Conservation (phyloP, 148 eudicot species). For the Dianthus caryophyllus region DNA sequence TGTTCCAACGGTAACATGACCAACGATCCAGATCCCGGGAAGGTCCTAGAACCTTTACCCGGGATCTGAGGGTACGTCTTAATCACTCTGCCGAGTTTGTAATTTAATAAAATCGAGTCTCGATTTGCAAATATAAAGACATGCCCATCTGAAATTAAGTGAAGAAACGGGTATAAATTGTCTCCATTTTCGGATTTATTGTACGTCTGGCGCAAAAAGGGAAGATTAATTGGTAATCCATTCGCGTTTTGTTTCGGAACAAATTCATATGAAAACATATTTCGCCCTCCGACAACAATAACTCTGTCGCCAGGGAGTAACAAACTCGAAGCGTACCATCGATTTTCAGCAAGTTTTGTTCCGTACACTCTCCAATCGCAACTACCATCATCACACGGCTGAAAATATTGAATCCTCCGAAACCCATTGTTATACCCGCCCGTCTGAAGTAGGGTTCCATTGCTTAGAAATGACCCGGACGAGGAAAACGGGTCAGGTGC, state of each 20-base stretch:
- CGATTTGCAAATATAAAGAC: slow-evolving; percentile 55
- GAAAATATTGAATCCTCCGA: slow-evolving; percentile 28
- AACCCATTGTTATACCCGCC: slow-evolving; percentile 47
- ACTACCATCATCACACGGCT: slow-evolving; percentile 37
- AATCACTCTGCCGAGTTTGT: slow-evolving; percentile 33
- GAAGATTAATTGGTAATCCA: slow-evolving; percentile 24
- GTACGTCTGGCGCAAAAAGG: slow-evolving; percentile 38
- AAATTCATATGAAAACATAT: slow-evolving; percentile 44
- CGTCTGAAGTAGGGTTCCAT: slow-evolving; percentile 53
- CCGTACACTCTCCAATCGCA: slow-evolving; percentile 40
- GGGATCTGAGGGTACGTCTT: slow-evolving; percentile 52
- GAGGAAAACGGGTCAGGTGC: slow-evolving; percentile 50
- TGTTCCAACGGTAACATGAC: slow-evolving; percentile 51
- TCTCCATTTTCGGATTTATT: slow-evolving; percentile 31
- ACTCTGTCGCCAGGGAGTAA: slow-evolving; percentile 39
- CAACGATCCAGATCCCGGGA: slow-evolving; percentile 56
- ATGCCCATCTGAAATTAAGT: slow-evolving; percentile 49
- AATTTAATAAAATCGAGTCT: slow-evolving; percentile 52
- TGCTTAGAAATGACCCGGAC: slow-evolving; percentile 47
- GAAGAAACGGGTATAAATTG: slow-evolving; percentile 57
- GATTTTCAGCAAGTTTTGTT: slow-evolving; percentile 16
- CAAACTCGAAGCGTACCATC: slow-evolving; percentile 54
- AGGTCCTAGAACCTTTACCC: slow-evolving; percentile 43
- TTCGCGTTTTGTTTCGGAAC: slow-evolving; percentile 28
- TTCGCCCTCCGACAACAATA: slow-evolving; percentile 54